These are phyloP conservation scores for Yamadazyma dushanensis DNA, from an alignment of 1,139 yeast species.

Conservation along the genomic window DNA sequence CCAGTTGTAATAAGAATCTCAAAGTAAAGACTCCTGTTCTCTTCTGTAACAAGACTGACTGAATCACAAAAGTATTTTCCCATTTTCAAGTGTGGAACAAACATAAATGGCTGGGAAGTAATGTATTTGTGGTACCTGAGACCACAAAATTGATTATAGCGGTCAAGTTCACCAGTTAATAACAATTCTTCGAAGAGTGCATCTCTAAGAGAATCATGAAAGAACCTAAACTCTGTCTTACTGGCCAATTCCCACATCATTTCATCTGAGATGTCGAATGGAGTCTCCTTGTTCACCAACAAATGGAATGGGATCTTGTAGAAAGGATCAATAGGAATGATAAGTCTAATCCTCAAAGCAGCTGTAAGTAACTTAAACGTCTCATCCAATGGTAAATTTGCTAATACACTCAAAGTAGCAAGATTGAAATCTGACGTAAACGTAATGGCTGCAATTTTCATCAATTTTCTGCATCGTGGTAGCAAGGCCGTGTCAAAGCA, in stretches of 20 bases:
- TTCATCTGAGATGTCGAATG: conserved; percentile 38
- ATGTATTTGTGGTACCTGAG: conserved; percentile 31
- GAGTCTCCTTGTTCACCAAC: conserved; percentile 28
- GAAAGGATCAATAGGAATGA: conserved; percentile 43
- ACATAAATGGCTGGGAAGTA: conserved; percentile 11
- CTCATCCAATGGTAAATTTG: conserved; percentile 29
- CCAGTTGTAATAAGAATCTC: conserved; percentile 40
- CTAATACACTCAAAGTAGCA: conserved; percentile 42
- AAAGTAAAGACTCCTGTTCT: conserved; percentile 30
- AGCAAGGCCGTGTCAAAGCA: conserved; percentile 18
- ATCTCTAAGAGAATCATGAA: conserved; percentile 37
- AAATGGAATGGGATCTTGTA: conserved; percentile 51
- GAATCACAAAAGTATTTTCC: conserved; percentile 14
- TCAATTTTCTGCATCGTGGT: conserved; percentile 19
- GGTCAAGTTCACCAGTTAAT: conserved; percentile 25
- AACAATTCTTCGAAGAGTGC: conserved; percentile 27
- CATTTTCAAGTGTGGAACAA: conserved; percentile 30
- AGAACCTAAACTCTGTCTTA: conserved; percentile 31
- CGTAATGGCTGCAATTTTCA: conserved; percentile 48
- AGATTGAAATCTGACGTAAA: conserved; percentile 43
- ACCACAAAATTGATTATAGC: conserved; percentile 44
- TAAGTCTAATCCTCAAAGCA: conserved; percentile 33
- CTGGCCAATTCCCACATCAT: conserved; percentile 39
- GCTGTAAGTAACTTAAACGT: conserved; percentile 31
- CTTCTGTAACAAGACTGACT: conserved; percentile 19